Evolutionary conservation across 345 rosid species (phyloP), one percentile per base, ranked within the genome.

Genomic region (Citrus cavaleriei): DNA sequence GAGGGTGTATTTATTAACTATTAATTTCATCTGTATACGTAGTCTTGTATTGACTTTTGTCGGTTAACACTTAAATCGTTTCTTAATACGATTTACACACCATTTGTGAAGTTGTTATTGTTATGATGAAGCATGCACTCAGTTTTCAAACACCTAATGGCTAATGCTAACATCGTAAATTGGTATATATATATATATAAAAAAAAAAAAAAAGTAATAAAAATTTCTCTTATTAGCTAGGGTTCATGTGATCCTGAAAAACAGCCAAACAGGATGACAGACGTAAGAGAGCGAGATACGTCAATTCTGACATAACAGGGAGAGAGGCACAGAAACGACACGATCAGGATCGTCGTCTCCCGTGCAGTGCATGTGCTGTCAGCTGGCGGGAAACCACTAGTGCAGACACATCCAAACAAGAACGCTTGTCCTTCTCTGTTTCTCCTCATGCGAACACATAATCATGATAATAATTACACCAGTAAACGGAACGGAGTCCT

Each of bases 311-410:
- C 51, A 46, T 0, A 40, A 13, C 51, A 46, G 51, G 51, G 51
- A 13, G 51, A 46, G 51, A 1, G 51, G 51, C 38, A 55, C 72
- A 24, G 1, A 51, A 64, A 70, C 61, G n/a, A 75, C 68, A 42
- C 7, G 38, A 70, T 25, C 70, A 71, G 21, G 35, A 8, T 64
- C 27, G 7, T 34, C 18, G 27, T 73, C 67, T 37, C 67, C 38
- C 25, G 28, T 62, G 58, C 22, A 54, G 58, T 54, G 58, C 58
- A 54, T 54, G 27, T 24, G 70, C 30, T 82, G 84, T 82, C 81
- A 78, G 84, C 73, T 74, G 84, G 78, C 63, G 81, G 84, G 81
- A 78, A 81, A 82, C 81, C 78, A 46, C 80, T 28, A 40, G 7
- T 38, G 38, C 42, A 54, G 38, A 70, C 73, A 81, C 22, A 54